A percentile compares a stretch with the other conserved stretches of the same genome.
Conservation (phyloP, 2,329 filamentous ascomycete genomes). For the Blastomyces parvus region DNA sequence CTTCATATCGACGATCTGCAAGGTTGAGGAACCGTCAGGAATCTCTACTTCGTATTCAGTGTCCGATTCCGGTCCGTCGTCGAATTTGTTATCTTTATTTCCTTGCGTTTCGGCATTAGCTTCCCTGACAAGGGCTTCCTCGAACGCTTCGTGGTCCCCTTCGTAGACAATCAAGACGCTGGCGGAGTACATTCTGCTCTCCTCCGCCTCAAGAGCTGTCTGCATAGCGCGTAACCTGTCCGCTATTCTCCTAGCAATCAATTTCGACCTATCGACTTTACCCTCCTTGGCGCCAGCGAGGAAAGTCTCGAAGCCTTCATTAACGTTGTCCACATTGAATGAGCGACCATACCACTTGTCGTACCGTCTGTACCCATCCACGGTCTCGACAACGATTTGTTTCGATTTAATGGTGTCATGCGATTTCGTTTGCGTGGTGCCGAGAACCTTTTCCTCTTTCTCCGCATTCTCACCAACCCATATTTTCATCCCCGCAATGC, state of each 20-base stretch:
- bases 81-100: slow-evolving; percentile 19
- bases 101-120: slow-evolving; percentile 11
- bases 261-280: slow-evolving; percentile 34
- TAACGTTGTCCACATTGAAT: slow-evolving; percentile 47
- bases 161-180: slow-evolving; percentile 59
- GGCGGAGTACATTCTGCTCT: slow-evolving; percentile 59
- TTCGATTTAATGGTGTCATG: slow-evolving; percentile 42
- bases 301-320: slow-evolving; percentile 50
- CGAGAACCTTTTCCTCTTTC: slow-evolving; percentile 25
- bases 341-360: slow-evolving; percentile 58
- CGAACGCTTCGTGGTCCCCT: slow-evolving; percentile 49
- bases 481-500: slow-evolving; percentile 57
- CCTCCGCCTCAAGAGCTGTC: slow-evolving; percentile 44
- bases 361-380: slow-evolving; percentile 48
- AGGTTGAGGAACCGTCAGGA: slow-evolving; percentile 19
- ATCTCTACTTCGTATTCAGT: slow-evolving; percentile 12
- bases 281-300: slow-evolving; percentile 39
- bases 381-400: slow-evolving; percentile 35
- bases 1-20: slow-evolving; percentile 26
- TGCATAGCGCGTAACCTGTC: slow-evolving; percentile 37
- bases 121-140: slow-evolving; percentile 37
- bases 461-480: slow-evolving; percentile 36
- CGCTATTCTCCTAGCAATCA: slow-evolving; percentile 35
- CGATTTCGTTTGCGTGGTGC: slow-evolving; percentile 36
- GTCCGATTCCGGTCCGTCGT: slow-evolving; percentile 25